A percentile compares a stretch with the other conserved stretches of the same genome.
These are phyloP conservation scores for Colletotrichum karsti DNA, from an alignment of 2,329 filamentous ascomycete species.

Conservation along the genomic window DNA sequence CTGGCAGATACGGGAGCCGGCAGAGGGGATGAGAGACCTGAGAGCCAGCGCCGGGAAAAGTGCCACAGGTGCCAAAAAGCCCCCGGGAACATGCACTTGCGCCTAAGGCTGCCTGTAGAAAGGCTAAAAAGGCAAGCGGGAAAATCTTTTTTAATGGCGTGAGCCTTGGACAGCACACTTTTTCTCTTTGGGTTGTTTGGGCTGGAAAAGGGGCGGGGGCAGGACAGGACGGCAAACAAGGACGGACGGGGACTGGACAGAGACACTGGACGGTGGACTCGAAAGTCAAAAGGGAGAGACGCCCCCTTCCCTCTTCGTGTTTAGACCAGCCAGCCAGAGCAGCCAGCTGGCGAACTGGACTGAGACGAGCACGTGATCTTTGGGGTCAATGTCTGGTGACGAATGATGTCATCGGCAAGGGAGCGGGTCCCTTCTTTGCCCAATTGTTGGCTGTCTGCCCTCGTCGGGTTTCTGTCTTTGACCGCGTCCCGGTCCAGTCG, in stretches of 20 bases:
- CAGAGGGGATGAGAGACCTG: no score
- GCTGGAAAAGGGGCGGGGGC: not conserved
- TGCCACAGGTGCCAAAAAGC: constrained; percentile 10
- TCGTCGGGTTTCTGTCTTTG: not conserved
- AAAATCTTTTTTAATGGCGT: constrained; percentile 28
- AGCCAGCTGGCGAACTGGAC: not conserved
- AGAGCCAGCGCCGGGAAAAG: constrained; percentile 10
- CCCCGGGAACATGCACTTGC: not conserved
- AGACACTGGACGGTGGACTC: not conserved
- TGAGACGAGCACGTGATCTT: not conserved
- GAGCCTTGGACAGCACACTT: no score
- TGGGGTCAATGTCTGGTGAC: not conserved
- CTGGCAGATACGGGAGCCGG: no score
- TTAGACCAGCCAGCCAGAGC: not conserved
- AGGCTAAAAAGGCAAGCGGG: constrained; percentile 30
- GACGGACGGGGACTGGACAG: not conserved
- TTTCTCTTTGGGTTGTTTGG: not conserved
- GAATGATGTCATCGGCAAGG: not conserved
- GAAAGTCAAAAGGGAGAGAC: not conserved
- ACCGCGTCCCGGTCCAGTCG: not conserved
- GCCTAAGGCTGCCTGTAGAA: constrained; percentile 22
- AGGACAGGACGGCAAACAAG: no score
- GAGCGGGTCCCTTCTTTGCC: not conserved
- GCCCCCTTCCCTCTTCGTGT: not conserved
- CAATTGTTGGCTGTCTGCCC: not conserved